These are phyloP conservation scores for Drosera spatulata DNA, from an alignment of 179 eudicot genomes.

Conservation along the genomic window DNA sequence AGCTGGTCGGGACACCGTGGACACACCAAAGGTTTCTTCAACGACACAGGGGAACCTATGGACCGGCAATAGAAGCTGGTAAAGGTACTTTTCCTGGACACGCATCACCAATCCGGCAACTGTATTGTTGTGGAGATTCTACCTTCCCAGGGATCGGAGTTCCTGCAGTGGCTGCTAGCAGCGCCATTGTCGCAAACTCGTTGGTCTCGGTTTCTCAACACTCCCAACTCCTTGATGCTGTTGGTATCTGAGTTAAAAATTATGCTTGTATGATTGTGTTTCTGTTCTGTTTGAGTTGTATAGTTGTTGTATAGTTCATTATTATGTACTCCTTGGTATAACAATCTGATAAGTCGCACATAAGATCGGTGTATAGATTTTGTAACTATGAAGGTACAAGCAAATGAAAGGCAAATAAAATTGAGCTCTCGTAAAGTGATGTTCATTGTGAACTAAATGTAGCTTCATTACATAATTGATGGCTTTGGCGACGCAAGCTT, in stretches of 20 bases:
- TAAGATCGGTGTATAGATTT: too few relatives aligned
- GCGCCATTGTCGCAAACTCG: slow-evolving; percentile 94
- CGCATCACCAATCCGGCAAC: slow-evolving; percentile 67
- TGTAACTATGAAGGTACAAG: too few relatives aligned
- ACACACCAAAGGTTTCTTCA: slow-evolving; percentile 75
- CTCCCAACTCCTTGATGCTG: slow-evolving; percentile 78
- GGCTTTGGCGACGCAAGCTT: too few relatives aligned
- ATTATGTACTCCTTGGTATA: too few relatives aligned
- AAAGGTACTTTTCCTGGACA: slow-evolving; percentile 78
- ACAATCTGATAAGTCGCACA: too few relatives aligned
- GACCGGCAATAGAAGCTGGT: slow-evolving; percentile 89
- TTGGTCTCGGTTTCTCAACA: slow-evolving; percentile 88
- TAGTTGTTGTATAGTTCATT: too few relatives aligned
- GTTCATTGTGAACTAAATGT: too few relatives aligned
- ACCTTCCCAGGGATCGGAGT: slow-evolving; percentile 99
- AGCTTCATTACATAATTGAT: too few relatives aligned
- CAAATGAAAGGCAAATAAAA: too few relatives aligned
- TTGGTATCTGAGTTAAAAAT: slow-evolving; percentile 39
- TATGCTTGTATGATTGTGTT: too few relatives aligned
- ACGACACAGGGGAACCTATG: slow-evolving; percentile 87
- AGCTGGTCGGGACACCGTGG: slow-evolving; percentile 80
- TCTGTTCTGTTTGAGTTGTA: too few relatives aligned
- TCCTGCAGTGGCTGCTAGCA: slow-evolving; percentile 99
- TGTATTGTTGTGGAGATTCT: slow-evolving; percentile 95
- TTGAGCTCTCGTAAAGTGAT: too few relatives aligned